A percentile compares a stretch with the other conserved stretches of the same genome.
Conservation (phyloP, 306 rosid species). For the Vigna trinervia region DNA sequence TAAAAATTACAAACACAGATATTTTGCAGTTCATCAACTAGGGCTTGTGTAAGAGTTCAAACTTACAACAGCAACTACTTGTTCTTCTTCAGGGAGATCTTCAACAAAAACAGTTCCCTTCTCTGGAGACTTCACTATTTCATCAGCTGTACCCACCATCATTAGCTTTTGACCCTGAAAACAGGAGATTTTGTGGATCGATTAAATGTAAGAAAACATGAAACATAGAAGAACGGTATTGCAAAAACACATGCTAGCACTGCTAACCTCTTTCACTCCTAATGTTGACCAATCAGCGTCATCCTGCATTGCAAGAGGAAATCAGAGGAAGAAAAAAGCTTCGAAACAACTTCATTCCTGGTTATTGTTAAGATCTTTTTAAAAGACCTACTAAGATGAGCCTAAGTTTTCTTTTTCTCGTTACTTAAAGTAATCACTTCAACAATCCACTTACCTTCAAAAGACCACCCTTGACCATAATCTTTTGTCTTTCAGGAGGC, state of each 20-base stretch:
- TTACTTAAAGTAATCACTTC: slow-evolving; percentile 19
- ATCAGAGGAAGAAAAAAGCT: background rate
- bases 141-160: slow-evolving; percentile 99
- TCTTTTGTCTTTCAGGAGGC: slow-evolving; percentile 96
- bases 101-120: slow-evolving; percentile 90
- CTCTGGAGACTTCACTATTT: slow-evolving; percentile 89
- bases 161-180: slow-evolving; percentile 93
- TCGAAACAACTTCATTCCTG: slow-evolving; percentile 5
- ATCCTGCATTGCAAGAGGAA: slow-evolving; percentile 65
- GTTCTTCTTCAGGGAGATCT: slow-evolving; percentile 99
- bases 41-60: slow-evolving; percentile 23
- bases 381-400: background rate
- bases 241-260: slow-evolving; percentile 34
- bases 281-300: slow-evolving; percentile 87
- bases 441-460: slow-evolving; percentile 68
- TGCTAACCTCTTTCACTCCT: slow-evolving; percentile 83
- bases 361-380: background rate
- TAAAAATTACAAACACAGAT: background rate
- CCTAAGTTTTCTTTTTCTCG: background rate
- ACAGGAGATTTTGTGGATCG: slow-evolving; percentile 38
- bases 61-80: slow-evolving; percentile 75
- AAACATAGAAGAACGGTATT: slow-evolving; percentile 5
- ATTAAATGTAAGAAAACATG: slow-evolving; percentile 10
- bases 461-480: slow-evolving; percentile 98
- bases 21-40: slow-evolving; percentile 23